A percentile compares a stretch with the other conserved stretches of the same genome.
These are phyloP conservation scores for Hymenoscyphus fructigenus DNA, from an alignment of 2,329 filamentous ascomycete genomes.

Conservation along the genomic window DNA sequence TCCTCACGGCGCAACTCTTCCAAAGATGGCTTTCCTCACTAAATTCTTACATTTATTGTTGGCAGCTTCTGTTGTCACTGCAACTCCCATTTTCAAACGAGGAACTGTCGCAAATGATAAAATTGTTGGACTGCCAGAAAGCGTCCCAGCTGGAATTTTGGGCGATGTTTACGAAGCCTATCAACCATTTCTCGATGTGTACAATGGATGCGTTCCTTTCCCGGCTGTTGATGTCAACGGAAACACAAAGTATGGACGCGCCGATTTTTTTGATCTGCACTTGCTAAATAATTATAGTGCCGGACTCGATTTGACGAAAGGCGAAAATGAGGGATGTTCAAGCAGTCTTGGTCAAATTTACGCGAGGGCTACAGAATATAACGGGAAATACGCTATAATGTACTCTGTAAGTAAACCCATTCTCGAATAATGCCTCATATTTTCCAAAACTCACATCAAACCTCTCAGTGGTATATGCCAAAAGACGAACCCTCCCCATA, in stretches of 20 bases:
- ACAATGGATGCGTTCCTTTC: constrained; percentile 62
- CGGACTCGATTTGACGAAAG: constrained; percentile 39
- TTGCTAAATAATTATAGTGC: constrained; percentile 22
- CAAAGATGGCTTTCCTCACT: background rate
- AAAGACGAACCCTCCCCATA: constrained; percentile 44
- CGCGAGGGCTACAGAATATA: constrained; percentile 43
- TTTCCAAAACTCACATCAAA: background rate
- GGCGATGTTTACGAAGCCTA: constrained; percentile 54
- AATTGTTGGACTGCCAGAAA: constrained; percentile 53
- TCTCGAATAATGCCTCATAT: background rate
- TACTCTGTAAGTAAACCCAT: constrained; percentile 41
- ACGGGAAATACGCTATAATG: constrained; percentile 48
- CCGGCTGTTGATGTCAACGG: constrained; percentile 52
- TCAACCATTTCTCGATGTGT: constrained; percentile 54
- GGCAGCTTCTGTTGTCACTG: background rate
- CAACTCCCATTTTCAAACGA: background rate
- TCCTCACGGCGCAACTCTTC: background rate
- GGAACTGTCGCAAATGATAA: constrained; percentile 40
- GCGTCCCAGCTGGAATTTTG: constrained; percentile 47
- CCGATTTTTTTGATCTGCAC: too few species aligned
- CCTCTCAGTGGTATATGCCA: constrained; percentile 42
- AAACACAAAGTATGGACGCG: background rate
- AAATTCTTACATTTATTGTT: background rate
- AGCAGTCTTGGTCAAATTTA: constrained; percentile 52
- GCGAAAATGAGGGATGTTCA: constrained; percentile 41